Evolutionary conservation across 495 filamentous ascomycete genomes (phyloP), one percentile per base, ranked within the genome.

Genomic region (Sordaria brevicollis): DNA sequence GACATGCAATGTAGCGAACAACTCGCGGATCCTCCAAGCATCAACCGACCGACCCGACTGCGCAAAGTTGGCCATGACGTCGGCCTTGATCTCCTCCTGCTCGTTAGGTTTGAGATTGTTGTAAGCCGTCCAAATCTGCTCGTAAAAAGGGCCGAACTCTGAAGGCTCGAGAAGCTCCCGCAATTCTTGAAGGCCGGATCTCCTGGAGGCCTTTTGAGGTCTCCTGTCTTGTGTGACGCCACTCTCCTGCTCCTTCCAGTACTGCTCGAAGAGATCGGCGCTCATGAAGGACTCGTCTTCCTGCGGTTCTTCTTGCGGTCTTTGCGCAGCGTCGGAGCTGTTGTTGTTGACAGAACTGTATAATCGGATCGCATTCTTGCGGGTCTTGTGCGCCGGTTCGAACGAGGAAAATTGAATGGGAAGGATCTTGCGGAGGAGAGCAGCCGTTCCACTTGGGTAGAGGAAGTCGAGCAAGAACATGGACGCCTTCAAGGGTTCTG

Each of bases 401-500:
- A 70, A 19, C 5, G 74, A 70, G 29, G 69, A 65, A 10, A 65
- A 65, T 13, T 74, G 62, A 1, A 65, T 54, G 15, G 74, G 72
- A 4, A 70, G 74, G 10, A 81, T 69, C 37, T 81, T 78, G 57
- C 82, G 82, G 57, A 88, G 73, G 35, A 84, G 76, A n/a, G 82
- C 79, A 19, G 85, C 68, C 11, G 88, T 82, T 7, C 83, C 81
- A 29, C 76, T 79, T 9, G 89, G 89, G 69, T 89, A 90, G 15
- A 91, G 76, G 70, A 91, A 90, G 73, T 90, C 89, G 71, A 91
- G 80, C 39, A 89, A 81, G 35, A 83, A 79, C 1, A 77, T 41
- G 5, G 82, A 84, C 37, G 81, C 79, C 31, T 66, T 81, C 69
- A 81, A 73, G 10, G 76, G 43, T 3, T 77, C 74, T 15, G 70